Conservation (phyloP, 805 yeast genomes). For the Barnettozyma sp. region DNA sequence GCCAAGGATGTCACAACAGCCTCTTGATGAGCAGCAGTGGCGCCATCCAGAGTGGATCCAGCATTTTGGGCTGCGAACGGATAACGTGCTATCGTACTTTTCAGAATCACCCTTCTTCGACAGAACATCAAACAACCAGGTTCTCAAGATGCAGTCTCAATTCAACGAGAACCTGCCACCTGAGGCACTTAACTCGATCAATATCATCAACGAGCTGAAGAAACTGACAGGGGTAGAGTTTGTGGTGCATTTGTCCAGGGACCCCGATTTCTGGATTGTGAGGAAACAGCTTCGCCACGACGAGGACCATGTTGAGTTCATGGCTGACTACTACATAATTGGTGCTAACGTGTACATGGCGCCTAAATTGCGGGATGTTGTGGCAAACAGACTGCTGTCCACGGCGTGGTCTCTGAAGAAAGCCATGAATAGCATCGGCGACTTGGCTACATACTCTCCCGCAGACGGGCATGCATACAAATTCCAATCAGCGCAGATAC, state of each 20-base stretch:
- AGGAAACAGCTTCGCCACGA: slow-evolving; percentile 67
- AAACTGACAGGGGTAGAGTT: slow-evolving; percentile 87
- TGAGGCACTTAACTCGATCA: slow-evolving; percentile 25
- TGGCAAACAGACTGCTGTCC: slow-evolving; percentile 54
- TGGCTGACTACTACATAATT: slow-evolving; percentile 79
- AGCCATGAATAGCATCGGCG: slow-evolving; percentile 40
- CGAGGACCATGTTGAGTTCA: slow-evolving; percentile 42
- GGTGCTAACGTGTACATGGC: slow-evolving; percentile 93
- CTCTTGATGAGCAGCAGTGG: slow-evolving; percentile 91
- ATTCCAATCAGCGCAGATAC: slow-evolving; percentile 6
- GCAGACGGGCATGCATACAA: slow-evolving; percentile 51
- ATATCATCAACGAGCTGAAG: slow-evolving; percentile 49
- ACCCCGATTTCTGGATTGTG: slow-evolving; percentile 90
- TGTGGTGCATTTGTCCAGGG: slow-evolving; percentile 63
- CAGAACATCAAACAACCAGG: slow-evolving; percentile 89
- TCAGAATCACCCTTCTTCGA: slow-evolving; percentile 93
- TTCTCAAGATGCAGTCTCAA: slow-evolving; percentile 90
- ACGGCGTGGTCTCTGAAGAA: slow-evolving; percentile 32
- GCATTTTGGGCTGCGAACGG: slow-evolving; percentile 76
- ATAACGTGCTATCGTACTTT: slow-evolving; percentile 88
- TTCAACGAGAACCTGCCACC: slow-evolving; percentile 45
- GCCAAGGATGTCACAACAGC: slow-evolving; percentile 19
- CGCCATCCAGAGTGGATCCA: slow-evolving; percentile 96
- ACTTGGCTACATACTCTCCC: slow-evolving; percentile 49
- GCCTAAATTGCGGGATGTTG: slow-evolving; percentile 64